Conservation (phyloP, 2,329 filamentous ascomycete genomes). For the Hymenoscyphus linearis region DNA sequence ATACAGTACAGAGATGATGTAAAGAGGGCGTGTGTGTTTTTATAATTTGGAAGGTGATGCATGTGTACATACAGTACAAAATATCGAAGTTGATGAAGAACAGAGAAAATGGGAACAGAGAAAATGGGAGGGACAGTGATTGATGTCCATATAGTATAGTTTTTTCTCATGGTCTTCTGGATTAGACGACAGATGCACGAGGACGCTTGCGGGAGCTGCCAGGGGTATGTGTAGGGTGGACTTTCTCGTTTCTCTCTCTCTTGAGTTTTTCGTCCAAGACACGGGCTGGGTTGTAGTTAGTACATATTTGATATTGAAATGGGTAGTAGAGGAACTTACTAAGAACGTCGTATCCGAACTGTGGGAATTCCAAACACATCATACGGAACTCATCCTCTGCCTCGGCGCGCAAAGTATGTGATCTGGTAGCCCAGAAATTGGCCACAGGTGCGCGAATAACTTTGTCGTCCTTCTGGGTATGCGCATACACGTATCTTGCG, state of each 20-base stretch:
- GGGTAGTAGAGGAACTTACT: constrained; percentile 44
- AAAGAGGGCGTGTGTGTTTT: neutral
- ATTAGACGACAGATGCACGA: constrained; percentile 38
- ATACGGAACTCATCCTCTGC: constrained; percentile 79
- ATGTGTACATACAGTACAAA: neutral
- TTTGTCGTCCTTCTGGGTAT: constrained; percentile 63
- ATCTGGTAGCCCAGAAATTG: constrained; percentile 82
- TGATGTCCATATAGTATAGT: neutral
- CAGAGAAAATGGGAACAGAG: neutral
- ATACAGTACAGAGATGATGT: neutral
- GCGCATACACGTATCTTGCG: constrained; percentile 82
- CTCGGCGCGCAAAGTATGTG: constrained; percentile 76
- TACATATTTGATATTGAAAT: neutral
- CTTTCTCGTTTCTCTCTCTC: constrained; percentile 54
- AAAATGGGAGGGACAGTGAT: neutral
- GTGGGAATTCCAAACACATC: constrained; percentile 82
- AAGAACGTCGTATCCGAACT: constrained; percentile 90
- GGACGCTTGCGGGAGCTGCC: constrained; percentile 52
- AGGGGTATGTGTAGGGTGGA: constrained; percentile 34
- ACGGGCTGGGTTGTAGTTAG: constrained; percentile 42
- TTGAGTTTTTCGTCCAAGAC: constrained; percentile 63
- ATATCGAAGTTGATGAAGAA: neutral
- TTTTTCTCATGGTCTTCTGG: neutral
- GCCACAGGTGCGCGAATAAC: constrained; percentile 77
- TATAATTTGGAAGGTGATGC: neutral